Conservation (phyloP, 75 land plant species). For the Selaginella tamariscina region DNA sequence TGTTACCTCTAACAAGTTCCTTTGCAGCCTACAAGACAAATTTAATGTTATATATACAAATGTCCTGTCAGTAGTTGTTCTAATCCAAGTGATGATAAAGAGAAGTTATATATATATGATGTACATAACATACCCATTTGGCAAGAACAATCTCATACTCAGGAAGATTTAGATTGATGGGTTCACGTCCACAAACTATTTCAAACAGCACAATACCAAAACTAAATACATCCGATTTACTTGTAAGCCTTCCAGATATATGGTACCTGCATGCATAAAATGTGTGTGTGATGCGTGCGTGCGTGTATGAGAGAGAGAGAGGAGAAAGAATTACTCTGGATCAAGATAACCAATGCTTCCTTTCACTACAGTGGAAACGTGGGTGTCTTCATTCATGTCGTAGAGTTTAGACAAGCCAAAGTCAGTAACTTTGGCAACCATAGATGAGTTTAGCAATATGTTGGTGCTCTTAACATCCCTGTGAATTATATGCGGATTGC, state of each 20-base stretch:
- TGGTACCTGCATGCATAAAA: background rate
- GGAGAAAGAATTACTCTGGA: background rate
- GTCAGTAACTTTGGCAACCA: background rate
- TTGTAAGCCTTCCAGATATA: background rate
- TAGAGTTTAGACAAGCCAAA: background rate
- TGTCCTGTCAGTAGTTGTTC: too few species aligned
- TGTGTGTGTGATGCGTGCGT: background rate
- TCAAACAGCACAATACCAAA: background rate
- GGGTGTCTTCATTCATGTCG: background rate
- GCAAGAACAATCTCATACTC: background rate
- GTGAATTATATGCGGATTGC: constrained; percentile 3
- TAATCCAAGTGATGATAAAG: too few species aligned
- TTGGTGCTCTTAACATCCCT: background rate
- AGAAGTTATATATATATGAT: too few species aligned
- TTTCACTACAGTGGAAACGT: background rate
- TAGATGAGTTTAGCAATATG: background rate
- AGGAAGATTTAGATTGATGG: background rate
- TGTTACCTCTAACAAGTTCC: background rate
- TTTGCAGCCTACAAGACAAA: background rate
- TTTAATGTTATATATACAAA: background rate
- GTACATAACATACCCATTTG: background rate
- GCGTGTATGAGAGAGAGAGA: background rate
- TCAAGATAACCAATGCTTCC: background rate
- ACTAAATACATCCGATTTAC: background rate
- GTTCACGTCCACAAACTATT: background rate